A percentile compares a stretch with the other conserved stretches of the same genome.
Evolutionary conservation across 2,329 filamentous ascomycete species (phyloP).

Genomic region (Colletotrichum falcatum): DNA sequence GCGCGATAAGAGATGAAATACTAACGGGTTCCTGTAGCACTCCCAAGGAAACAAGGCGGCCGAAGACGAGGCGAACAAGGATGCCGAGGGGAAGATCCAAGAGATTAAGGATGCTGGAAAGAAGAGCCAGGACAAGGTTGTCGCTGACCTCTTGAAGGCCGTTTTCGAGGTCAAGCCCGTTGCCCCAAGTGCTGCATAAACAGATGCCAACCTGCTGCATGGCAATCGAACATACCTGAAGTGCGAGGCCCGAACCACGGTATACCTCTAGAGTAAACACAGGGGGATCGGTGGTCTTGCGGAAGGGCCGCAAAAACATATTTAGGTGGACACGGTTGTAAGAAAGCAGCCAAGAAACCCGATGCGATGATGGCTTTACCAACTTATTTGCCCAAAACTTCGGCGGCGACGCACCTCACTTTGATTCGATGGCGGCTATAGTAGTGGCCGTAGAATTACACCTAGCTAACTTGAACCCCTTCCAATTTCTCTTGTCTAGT

Average conservation of each 20-base stretch:
- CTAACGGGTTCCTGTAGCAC: slow-evolving; percentile 72
- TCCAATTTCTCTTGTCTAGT: slow-evolving; percentile 37
- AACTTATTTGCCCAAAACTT: neutral
- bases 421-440: neutral
- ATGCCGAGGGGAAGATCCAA: slow-evolving; percentile 82
- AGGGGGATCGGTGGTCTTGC: neutral
- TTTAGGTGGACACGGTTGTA: neutral
- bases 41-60: slow-evolving; percentile 87
- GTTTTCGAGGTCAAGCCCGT: slow-evolving; percentile 87
- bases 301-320: neutral
- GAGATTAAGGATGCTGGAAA: slow-evolving; percentile 85
- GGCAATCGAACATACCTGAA: slow-evolving; percentile 8
- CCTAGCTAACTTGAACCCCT: neutral
- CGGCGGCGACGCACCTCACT: neutral
- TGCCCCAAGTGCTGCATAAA: slow-evolving; percentile 51
- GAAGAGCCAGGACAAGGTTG: slow-evolving; percentile 82
- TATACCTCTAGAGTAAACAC: neutral
- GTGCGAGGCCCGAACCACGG: neutral
- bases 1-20: neutral
- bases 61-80: slow-evolving; percentile 82
- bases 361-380: neutral
- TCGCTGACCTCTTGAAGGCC: slow-evolving; percentile 85
- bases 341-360: neutral
- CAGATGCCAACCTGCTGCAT: neutral
- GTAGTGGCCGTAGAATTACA: slow-evolving; percentile 13